A percentile compares a stretch with the other conserved stretches of the same genome.
These are phyloP conservation scores for Cutaneotrichosporon spelunceum DNA, from an alignment of 1,284 basidiomycete genomes.

Conservation along the genomic window DNA sequence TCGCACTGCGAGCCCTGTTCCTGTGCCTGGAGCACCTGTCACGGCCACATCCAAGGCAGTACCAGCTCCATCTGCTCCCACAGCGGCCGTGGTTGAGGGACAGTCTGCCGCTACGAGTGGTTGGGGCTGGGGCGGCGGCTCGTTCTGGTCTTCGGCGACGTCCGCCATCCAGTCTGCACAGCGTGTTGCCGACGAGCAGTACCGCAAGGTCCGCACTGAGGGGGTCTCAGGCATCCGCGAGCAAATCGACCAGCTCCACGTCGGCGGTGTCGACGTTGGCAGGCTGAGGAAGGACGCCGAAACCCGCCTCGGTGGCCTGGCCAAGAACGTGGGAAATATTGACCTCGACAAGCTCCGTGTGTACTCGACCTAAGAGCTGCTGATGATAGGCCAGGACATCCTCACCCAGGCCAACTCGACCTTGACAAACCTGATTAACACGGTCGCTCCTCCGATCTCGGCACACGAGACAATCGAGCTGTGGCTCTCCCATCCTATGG, in stretches of 20 bases:
- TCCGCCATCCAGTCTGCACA: conserved; percentile 82
- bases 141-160: conserved; percentile 80
- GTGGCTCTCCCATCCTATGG: conserved; percentile 93
- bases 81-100: conserved; percentile 11
- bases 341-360: conserved; percentile 80
- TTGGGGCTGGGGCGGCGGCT: conserved; percentile 53
- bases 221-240: conserved; percentile 38
- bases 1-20: conserved; percentile 30
- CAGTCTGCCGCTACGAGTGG: neutral
- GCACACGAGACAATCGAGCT: conserved; percentile 97
- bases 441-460: conserved; percentile 94
- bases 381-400: conserved; percentile 70
- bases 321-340: conserved; percentile 58
- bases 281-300: conserved; percentile 61
- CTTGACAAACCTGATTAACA: conserved; percentile 84
- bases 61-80: conserved; percentile 19
- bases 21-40: conserved; percentile 11
- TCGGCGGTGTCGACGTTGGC: conserved; percentile 73
- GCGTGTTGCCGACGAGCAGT: conserved; percentile 75
- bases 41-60: conserved; percentile 18
- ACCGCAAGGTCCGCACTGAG: conserved; percentile 62
- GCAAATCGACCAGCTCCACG: conserved; percentile 42
- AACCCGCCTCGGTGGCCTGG: conserved; percentile 56
- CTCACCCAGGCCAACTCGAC: conserved; percentile 80
- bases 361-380: conserved; percentile 3